Evolutionary conservation across 2,329 filamentous ascomycete genomes (phyloP).

Genomic region (Fusarium sororula): DNA sequence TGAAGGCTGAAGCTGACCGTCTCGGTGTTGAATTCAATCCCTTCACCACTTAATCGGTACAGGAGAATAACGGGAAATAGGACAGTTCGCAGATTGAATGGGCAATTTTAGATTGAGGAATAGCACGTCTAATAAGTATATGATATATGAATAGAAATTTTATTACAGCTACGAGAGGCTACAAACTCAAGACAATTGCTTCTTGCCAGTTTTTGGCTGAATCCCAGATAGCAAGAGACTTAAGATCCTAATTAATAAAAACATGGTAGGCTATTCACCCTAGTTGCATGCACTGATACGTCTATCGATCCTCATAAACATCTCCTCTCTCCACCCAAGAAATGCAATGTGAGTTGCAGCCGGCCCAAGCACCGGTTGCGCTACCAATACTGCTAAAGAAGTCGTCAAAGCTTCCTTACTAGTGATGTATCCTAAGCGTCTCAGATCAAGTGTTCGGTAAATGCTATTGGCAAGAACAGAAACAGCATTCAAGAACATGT

Average conservation of each 20-base stretch:
- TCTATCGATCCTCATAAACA: background rate
- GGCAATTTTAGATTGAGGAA: too few species aligned
- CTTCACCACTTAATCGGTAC: constrained; percentile 14
- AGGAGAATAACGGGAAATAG: too few species aligned
- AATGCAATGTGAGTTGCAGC: constrained; percentile 7
- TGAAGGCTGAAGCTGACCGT: constrained; percentile 21
- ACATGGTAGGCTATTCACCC: too few species aligned
- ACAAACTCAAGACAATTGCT: background rate
- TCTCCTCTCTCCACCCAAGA: constrained; percentile 5
- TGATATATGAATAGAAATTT: background rate
- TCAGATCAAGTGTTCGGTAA: background rate
- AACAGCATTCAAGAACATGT: background rate
- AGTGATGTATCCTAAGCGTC: background rate
- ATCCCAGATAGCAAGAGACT: too few species aligned
- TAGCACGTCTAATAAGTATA: background rate
- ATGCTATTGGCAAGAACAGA: background rate
- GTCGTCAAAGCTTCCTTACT: background rate
- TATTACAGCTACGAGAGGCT: background rate
- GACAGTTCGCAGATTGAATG: too few species aligned
- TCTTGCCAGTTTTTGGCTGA: too few species aligned
- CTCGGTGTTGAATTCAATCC: constrained; percentile 21
- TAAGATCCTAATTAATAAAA: too few species aligned
- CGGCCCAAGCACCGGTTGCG: background rate
- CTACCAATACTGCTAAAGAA: background rate
- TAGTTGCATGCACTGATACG: fast-evolving